phyloP scores from a whole-genome alignment of 192 early-diverging fungal genomes.

The Chytriomyces hyalinus region DNA sequence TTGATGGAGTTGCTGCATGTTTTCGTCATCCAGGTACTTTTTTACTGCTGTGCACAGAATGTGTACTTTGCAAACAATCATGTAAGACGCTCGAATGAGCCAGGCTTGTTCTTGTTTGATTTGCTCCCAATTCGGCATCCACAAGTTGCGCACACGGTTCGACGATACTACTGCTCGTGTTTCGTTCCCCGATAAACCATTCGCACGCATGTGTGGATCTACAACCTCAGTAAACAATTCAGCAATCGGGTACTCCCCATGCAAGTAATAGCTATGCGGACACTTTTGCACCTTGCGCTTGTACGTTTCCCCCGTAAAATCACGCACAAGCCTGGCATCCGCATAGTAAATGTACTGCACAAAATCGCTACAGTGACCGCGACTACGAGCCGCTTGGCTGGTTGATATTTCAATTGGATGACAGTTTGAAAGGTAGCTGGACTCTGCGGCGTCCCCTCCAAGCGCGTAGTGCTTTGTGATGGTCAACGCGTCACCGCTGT shows the following conservation, averaged over 20 bases:
- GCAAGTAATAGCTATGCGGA: not conserved
- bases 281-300: slow-evolving; percentile 9
- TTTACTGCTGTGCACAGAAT: not conserved
- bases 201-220: not conserved
- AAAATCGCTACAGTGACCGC: slow-evolving; percentile 34
- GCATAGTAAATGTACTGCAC: slow-evolving; percentile 27
- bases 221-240: not conserved
- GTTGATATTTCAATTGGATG: slow-evolving; percentile 25
- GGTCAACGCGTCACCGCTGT: not conserved
- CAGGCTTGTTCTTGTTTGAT: slow-evolving; percentile 18
- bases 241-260: slow-evolving; percentile 21
- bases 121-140: slow-evolving; percentile 34
- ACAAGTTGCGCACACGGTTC: slow-evolving; percentile 9
- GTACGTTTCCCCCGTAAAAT: not conserved
- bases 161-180: not conserved
- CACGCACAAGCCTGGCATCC: not conserved
- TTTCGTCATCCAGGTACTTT: not conserved
- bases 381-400: slow-evolving; percentile 3
- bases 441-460: not conserved
- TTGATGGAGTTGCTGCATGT: not conserved
- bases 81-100: slow-evolving; percentile 1
- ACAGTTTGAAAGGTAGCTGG: slow-evolving; percentile 22
- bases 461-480: not conserved
- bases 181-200: not conserved
- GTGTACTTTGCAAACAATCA: slow-evolving; percentile 15